Percentiles rank a stretch among this genome's conserved stretches.
Conservation (phyloP, 2,329 filamentous ascomycete genomes). For the Colletotrichum sp. region DNA sequence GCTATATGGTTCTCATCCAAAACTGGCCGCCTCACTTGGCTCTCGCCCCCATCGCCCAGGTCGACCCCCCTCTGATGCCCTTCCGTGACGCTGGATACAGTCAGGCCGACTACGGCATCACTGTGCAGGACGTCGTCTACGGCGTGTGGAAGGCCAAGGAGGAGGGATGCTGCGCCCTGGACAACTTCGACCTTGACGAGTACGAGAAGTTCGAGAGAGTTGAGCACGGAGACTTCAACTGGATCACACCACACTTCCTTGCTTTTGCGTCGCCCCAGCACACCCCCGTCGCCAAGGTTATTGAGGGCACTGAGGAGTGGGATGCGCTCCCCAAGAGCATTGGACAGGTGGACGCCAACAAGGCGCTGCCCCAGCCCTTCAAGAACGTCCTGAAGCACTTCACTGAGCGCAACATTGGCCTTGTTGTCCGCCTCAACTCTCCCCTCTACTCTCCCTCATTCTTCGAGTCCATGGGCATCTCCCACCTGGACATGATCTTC, state of each 20-base stretch:
- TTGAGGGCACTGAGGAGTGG: slow-evolving; percentile 75
- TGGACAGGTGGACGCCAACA: slow-evolving; percentile 72
- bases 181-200: slow-evolving; percentile 95
- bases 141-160: slow-evolving; percentile 99
- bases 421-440: slow-evolving; percentile 95
- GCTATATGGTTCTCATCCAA: slow-evolving; percentile 99
- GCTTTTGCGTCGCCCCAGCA: slow-evolving; percentile 96
- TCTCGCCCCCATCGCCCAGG: slow-evolving; percentile 92
- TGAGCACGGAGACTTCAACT: slow-evolving; percentile 99
- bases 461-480: slow-evolving; percentile 93
- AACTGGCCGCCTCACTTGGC: slow-evolving; percentile 97
- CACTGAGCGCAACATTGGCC: slow-evolving; percentile 82
- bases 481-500: slow-evolving; percentile 99
- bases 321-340: slow-evolving; percentile 76
- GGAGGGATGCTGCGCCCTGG: slow-evolving; percentile 86
- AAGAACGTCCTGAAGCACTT: slow-evolving; percentile 96
- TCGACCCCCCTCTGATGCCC: slow-evolving; percentile 97
- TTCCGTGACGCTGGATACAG: slow-evolving; percentile 98
- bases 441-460: slow-evolving; percentile 96
- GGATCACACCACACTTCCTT: slow-evolving; percentile 93
- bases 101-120: slow-evolving; percentile 95
- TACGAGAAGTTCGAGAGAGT: slow-evolving; percentile 96
- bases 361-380: slow-evolving; percentile 82
- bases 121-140: slow-evolving; percentile 96
- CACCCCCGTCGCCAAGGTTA: slow-evolving; percentile 74